Evolutionary conservation across 306 rosid species (phyloP), one percentile per base, ranked within the genome.

Genomic region (Trifolium subterraneum): DNA sequence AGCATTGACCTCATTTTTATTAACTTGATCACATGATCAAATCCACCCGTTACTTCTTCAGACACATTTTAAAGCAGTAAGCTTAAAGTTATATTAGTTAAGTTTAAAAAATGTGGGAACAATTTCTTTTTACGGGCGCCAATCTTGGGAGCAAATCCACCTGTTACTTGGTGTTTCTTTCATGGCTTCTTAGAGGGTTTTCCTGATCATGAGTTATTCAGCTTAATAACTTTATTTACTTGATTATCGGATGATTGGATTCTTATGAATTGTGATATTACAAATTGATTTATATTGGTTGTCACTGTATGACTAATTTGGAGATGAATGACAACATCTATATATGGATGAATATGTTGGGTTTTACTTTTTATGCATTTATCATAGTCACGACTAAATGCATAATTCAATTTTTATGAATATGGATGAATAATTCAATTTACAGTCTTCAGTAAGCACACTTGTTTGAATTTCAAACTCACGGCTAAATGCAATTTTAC

Each of bases 401-500:
- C n/a, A n/a, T n/a, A n/a, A n/a, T n/a, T n/a, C n/a, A n/a, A n/a
- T n/a, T n/a, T n/a, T n/a, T n/a, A n/a, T n/a, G n/a, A n/a, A n/a
- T n/a, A n/a, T n/a, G n/a, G n/a, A n/a, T n/a, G 52, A 63, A 33
- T 71, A 29, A 15, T 78, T 71, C 71, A 44, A 31, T 60, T 70
- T 79, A 54, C 61, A 27, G 68, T 52, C 74, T 51, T 72, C 41
- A 44, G 64, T 33, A 62, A 76, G 31, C 55, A 61, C 35, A 68
- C 75, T 44, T 13, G 29, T 64, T 78, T 45, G 64, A 78, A 76
- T 8, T 39, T 74, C 27, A 41, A 74, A 70, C 38, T 67, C 56
- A 50, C 23, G 70, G 69, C 65, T 79, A 41, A 62, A 75, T 82
- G 64, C 64, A 72, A 78, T 50, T 70, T 69, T 22, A 78, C 73